Conservation (phyloP, 345 rosid species). For the Camelina sativa region DNA sequence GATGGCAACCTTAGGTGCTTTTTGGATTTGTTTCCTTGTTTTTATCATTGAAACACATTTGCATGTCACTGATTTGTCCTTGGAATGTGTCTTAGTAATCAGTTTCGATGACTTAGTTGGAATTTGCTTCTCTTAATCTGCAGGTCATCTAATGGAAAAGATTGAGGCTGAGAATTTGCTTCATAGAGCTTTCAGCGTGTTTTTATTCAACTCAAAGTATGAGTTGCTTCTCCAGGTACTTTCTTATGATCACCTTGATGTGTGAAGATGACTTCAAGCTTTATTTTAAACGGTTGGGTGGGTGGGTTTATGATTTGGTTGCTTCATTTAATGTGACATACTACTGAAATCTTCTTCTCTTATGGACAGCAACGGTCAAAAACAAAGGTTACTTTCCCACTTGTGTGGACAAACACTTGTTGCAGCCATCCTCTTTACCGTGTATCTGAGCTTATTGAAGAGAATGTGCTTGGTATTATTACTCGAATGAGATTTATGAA, state of each 20-base stretch:
- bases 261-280: conserved; percentile 7
- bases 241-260: not conserved
- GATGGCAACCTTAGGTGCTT: not conserved
- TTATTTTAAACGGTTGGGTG: not conserved
- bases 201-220: conserved; percentile 87
- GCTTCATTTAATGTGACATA: not conserved
- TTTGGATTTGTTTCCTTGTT: not conserved
- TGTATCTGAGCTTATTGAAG: conserved; percentile 82
- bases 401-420: conserved; percentile 98
- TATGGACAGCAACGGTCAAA: conserved; percentile 85
- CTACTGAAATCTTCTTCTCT: conserved; percentile 1
- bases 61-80: too few species aligned
- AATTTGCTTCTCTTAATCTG: conserved; percentile 26
- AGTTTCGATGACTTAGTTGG: not conserved
- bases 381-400: conserved; percentile 95
- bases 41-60: conserved; percentile 1
- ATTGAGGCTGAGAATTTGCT: conserved; percentile 74
- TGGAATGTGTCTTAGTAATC: not conserved
- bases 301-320: conserved; percentile 13
- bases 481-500: not conserved
- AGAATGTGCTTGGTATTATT: conserved; percentile 65
- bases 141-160: conserved; percentile 98
- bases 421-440: conserved; percentile 97
- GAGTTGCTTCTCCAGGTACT: conserved; percentile 97
- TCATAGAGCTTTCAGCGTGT: conserved; percentile 98